Evolutionary conservation across 1,284 basidiomycete genomes (phyloP).

Genomic region (Apiotrichum gracile): DNA sequence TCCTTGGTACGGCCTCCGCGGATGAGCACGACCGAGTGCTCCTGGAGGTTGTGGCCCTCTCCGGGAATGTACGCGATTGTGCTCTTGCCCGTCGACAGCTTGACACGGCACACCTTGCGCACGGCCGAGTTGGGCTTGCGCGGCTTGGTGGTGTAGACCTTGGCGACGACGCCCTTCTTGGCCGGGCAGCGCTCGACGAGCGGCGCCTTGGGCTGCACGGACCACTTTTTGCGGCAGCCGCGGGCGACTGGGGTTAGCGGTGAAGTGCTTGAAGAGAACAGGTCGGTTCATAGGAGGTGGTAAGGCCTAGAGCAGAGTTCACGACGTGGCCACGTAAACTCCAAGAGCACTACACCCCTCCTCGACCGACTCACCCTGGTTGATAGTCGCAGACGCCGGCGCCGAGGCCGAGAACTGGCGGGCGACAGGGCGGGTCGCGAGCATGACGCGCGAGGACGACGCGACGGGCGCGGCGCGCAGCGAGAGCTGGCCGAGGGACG

Average conservation of each 20-base stretch:
- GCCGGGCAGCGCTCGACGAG: constrained; percentile 72
- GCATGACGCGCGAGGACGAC: constrained; percentile 21
- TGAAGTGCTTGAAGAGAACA: too few relatives aligned
- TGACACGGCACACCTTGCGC: constrained; percentile 92
- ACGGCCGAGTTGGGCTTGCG: constrained; percentile 99
- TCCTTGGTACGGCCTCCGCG: constrained; percentile 94
- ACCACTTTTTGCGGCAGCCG: constrained; percentile 37
- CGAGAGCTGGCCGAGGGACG: constrained; percentile 26
- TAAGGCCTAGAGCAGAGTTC: too few relatives aligned
- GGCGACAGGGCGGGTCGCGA: constrained; percentile 12
- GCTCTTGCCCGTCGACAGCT: constrained; percentile 81
- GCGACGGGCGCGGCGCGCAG: constrained; percentile 25
- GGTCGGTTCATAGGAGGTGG: too few relatives aligned
- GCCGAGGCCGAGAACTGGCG: constrained; percentile 64
- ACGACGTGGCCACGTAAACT: too few relatives aligned
- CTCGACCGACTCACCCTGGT: constrained; percentile 55
- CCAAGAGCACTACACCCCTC: background rate
- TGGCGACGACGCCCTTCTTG: constrained; percentile 81
- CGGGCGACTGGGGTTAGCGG: constrained; percentile 20
- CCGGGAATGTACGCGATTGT: constrained; percentile 94
- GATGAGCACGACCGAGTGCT: constrained; percentile 91
- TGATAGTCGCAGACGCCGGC: constrained; percentile 61
- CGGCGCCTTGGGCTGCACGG: constrained; percentile 60
- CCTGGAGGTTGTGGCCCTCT: constrained; percentile 97
- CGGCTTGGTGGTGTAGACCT: constrained; percentile 78